A percentile compares a stretch with the other conserved stretches of the same genome.
Evolutionary conservation across 768 basidiomycete genomes (phyloP).

Genomic region (Naganishia onofrii): DNA sequence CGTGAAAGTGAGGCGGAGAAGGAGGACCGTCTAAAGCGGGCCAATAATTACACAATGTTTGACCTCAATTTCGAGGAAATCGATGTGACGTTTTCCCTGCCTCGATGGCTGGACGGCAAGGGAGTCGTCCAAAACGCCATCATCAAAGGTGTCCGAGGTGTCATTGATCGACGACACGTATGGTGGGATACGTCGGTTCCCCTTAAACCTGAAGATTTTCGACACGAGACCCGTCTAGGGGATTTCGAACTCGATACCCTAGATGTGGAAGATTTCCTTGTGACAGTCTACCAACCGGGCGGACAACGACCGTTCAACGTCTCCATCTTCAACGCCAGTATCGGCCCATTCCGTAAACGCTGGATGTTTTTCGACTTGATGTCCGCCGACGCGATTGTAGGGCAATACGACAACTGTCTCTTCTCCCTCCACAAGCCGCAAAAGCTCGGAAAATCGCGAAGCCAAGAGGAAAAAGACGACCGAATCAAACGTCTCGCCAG

Average conservation of each 20-base stretch:
- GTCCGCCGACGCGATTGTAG: constrained; percentile 90
- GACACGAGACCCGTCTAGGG: constrained; percentile 69
- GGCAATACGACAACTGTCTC: constrained; percentile 95
- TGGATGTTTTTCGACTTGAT: constrained; percentile 96
- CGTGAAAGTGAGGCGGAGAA: constrained; percentile 21
- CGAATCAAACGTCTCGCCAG: constrained; percentile 53
- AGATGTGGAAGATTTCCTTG: constrained; percentile 83
- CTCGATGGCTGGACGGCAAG: constrained; percentile 92
- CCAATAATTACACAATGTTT: constrained; percentile 81
- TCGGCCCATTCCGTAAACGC: constrained; percentile 77
- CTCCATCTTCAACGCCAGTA: constrained; percentile 82
- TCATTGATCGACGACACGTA: constrained; percentile 82
- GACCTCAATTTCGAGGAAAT: constrained; percentile 91
- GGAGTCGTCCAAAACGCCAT: constrained; percentile 87
- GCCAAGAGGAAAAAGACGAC: constrained; percentile 69
- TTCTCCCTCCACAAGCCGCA: constrained; percentile 88
- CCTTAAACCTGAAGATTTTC: constrained; percentile 73
- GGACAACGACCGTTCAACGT: constrained; percentile 70
- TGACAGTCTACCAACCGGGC: constrained; percentile 91
- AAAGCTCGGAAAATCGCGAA: constrained; percentile 74
- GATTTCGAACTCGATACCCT: constrained; percentile 90
- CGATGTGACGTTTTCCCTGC: constrained; percentile 86
- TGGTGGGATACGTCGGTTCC: constrained; percentile 80
- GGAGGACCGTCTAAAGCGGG: constrained; percentile 33
- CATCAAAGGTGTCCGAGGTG: constrained; percentile 88